Percentiles rank a stretch among this genome's conserved stretches.
phyloP scores from a whole-genome alignment of 2,329 filamentous ascomycete genomes.

The Diaporthe vaccinii region DNA sequence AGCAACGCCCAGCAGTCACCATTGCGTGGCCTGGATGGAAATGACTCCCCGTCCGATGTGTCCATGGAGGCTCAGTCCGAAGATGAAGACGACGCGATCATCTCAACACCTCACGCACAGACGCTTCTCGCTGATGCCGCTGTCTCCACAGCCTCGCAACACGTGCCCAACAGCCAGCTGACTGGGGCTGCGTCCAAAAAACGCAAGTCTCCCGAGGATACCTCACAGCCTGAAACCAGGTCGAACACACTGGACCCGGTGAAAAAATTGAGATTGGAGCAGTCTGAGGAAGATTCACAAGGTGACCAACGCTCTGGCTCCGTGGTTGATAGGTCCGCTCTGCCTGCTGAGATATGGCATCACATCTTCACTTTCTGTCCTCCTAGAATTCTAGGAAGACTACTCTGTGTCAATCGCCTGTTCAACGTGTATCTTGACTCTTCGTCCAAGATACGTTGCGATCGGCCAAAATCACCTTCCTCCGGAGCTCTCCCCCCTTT shows the following conservation, averaged over 20 bases:
- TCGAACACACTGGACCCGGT: slow-evolving; percentile 23
- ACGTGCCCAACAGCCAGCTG: slow-evolving; percentile 35
- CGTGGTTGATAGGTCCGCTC: slow-evolving; percentile 48
- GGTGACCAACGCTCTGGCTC: slow-evolving; percentile 27
- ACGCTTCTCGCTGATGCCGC: slow-evolving; percentile 7
- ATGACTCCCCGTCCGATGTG: slow-evolving; percentile 51
- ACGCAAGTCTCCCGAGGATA: slow-evolving; percentile 45
- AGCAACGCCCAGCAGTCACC: slow-evolving; percentile 35
- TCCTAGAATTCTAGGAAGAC: slow-evolving; percentile 72
- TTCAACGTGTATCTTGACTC: slow-evolving; percentile 74
- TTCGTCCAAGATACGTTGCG: slow-evolving; percentile 50
- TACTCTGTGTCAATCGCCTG: slow-evolving; percentile 76
- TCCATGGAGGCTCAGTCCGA: slow-evolving; percentile 53
- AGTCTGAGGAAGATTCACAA: slow-evolving; percentile 29
- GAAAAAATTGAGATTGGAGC: slow-evolving; percentile 50
- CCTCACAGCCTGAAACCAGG: slow-evolving; percentile 21
- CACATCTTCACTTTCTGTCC: slow-evolving; percentile 76
- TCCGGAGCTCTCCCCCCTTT: slow-evolving; percentile 51
- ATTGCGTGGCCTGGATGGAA: slow-evolving; percentile 29
- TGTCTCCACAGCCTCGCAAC: slow-evolving; percentile 36
- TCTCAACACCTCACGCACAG: slow-evolving; percentile 11
- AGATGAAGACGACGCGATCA: slow-evolving; percentile 45
- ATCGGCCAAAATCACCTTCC: slow-evolving; percentile 50
- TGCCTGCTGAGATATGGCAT: slow-evolving; percentile 78
- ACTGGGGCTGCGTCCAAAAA: slow-evolving; percentile 47